Base-by-base conservation (phyloP, 139 green algal species). In the Chlamydomonas sp. region DNA sequence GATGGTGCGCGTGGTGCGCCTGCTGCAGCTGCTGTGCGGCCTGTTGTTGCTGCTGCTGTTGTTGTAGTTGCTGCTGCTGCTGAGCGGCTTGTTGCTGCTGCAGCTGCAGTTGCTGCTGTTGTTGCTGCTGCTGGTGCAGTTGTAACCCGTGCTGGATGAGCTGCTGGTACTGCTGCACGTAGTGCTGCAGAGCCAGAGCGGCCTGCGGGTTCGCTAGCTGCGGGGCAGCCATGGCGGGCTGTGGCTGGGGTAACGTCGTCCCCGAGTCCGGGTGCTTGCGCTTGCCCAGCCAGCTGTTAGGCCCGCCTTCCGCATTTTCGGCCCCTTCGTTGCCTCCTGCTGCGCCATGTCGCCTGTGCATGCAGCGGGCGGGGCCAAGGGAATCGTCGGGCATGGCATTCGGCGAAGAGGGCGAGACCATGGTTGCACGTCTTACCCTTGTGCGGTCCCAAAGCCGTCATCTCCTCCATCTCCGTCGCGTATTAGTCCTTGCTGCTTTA, bases 401-500 rank as follows among this genome's bases (percentile, higher is more conserved):
- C 66, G 66, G 10, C 10, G 12, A 10, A 71, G 66, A 62, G 6
- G 31, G 63, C 20, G 64, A 85, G 16, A 77, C 12, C 80, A 58
- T 3, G 64, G 17, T 14, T 71, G 66, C 12, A 10, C 9, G 10
- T 10, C 10, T 71, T 71, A 71, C 10, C 10, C 9, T 10, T 14
- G 66, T 71, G 10, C 10, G 10, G 66, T 71, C 12, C 66, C 9
- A 71, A 71, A 71, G 66, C 66, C 66, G 72, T 88, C 74, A 68
- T 88, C 73, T 7, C 57, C 74, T 7, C 6, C 16, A 60, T 82
- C 84, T 3, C 83, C 3, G 12, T 83, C 75, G 59, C 73, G 85
- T 59, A 95, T 69, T n/a, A 95, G 89, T 0, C 94, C 94, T 49
- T 92, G 90, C 58, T 92, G 62, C 12, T 86, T 80, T 9, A 96